These are phyloP conservation scores for Calonectria pseudoturangicola DNA, from an alignment of 2,329 filamentous ascomycete species.

Conservation along the genomic window DNA sequence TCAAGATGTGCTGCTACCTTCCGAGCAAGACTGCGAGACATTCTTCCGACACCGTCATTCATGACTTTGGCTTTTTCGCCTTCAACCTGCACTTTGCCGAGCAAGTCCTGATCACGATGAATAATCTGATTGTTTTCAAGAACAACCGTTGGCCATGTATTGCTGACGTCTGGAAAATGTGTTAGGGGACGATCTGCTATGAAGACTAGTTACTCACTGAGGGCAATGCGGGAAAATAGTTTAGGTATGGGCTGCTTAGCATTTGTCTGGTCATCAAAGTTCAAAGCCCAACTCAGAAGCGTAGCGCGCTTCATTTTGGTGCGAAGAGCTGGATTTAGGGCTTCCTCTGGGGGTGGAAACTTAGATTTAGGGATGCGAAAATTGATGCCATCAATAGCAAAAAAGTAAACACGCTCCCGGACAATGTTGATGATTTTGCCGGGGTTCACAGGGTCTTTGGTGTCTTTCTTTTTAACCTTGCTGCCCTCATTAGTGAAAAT, in stretches of 20 bases:
- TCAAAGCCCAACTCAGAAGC: slow-evolving; percentile 73
- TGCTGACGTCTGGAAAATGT: slow-evolving; percentile 68
- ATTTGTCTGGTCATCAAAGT: slow-evolving; percentile 63
- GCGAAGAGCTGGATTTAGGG: slow-evolving; percentile 47
- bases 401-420: slow-evolving; percentile 70
- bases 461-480: slow-evolving; percentile 53
- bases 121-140: slow-evolving; percentile 69
- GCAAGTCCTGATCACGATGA: slow-evolving; percentile 50
- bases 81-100: slow-evolving; percentile 30
- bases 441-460: slow-evolving; percentile 55
- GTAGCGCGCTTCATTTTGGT: slow-evolving; percentile 60
- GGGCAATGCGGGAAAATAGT: slow-evolving; percentile 73
- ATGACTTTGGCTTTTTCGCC: slow-evolving; percentile 65
- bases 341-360: slow-evolving; percentile 53
- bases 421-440: slow-evolving; percentile 46
- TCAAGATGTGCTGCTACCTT: slow-evolving; percentile 71
- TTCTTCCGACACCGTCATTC: slow-evolving; percentile 80
- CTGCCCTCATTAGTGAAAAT: slow-evolving; percentile 67
- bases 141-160: slow-evolving; percentile 67
- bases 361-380: slow-evolving; percentile 56
- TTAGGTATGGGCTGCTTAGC: slow-evolving; percentile 70
- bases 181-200: slow-evolving; percentile 11
- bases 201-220: slow-evolving; percentile 63
- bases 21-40: slow-evolving; percentile 76
- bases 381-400: slow-evolving; percentile 70